A percentile compares a stretch with the other conserved stretches of the same genome.
Evolutionary conservation across 1,139 yeast species (phyloP).

Genomic region (Blastobotrys serpentis): DNA sequence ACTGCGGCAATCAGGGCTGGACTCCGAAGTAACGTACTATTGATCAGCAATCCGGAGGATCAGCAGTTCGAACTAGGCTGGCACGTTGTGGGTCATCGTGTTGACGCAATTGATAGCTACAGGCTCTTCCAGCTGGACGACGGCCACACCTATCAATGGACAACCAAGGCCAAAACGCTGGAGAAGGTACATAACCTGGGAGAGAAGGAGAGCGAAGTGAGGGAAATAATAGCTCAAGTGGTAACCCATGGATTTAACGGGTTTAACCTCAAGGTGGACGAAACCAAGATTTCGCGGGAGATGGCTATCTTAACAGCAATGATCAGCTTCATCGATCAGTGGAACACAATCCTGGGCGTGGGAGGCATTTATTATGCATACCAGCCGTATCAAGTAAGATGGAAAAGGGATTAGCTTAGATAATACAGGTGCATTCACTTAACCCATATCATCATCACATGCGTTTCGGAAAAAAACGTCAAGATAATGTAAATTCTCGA

Average conservation of each 20-base stretch:
- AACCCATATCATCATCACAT: background rate
- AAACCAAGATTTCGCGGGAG: slow-evolving; percentile 52
- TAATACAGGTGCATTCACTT: slow-evolving; percentile 6
- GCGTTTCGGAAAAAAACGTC: background rate
- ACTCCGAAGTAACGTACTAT: slow-evolving; percentile 54
- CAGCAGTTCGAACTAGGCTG: slow-evolving; percentile 60
- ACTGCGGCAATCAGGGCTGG: slow-evolving; percentile 62
- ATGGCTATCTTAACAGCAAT: slow-evolving; percentile 59
- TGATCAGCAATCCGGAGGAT: slow-evolving; percentile 48
- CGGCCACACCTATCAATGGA: slow-evolving; percentile 64
- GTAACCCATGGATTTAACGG: slow-evolving; percentile 50
- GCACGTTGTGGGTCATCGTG: slow-evolving; percentile 58
- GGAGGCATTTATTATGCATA: slow-evolving; percentile 62
- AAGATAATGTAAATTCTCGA: slow-evolving; percentile 1
- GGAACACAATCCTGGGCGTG: slow-evolving; percentile 59
- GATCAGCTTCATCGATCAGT: slow-evolving; percentile 60
- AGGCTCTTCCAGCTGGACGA: slow-evolving; percentile 58
- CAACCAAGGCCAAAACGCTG: slow-evolving; percentile 55
- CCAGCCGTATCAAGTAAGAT: slow-evolving; percentile 51
- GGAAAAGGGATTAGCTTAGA: slow-evolving; percentile 52
- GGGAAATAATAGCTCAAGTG: slow-evolving; percentile 57
- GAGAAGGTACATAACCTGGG: slow-evolving; percentile 58
- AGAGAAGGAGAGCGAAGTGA: slow-evolving; percentile 59
- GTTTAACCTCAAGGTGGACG: slow-evolving; percentile 54
- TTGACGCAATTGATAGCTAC: slow-evolving; percentile 61